A percentile compares a stretch with the other conserved stretches of the same genome.
These are phyloP conservation scores for Gyrodon lividus DNA, from an alignment of 768 basidiomycete species.

Conservation along the genomic window DNA sequence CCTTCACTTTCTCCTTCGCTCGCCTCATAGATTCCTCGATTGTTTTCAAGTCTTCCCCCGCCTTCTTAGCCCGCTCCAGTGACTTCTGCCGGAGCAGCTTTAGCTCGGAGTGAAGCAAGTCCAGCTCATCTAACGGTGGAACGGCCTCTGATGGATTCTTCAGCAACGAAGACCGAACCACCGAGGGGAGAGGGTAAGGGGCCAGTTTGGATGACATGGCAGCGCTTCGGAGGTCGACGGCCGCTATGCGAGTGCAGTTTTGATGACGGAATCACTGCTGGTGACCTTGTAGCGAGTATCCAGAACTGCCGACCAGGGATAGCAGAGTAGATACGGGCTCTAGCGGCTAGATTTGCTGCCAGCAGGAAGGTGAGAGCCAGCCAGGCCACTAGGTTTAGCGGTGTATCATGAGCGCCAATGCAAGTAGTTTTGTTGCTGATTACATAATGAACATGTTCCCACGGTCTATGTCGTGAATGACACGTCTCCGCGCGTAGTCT, in stretches of 20 bases:
- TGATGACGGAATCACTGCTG: constrained; percentile 11
- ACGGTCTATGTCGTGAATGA: constrained; percentile 10
- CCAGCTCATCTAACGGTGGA: constrained; percentile 72
- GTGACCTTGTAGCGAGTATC: constrained; percentile 8
- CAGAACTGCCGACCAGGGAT: constrained; percentile 18
- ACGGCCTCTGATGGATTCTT: constrained; percentile 63
- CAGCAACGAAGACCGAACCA: constrained; percentile 58
- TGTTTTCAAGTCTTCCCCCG: constrained; percentile 67
- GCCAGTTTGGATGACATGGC: constrained; percentile 64
- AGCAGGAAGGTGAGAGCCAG: constrained; percentile 24
- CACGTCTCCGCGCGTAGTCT: too few relatives aligned
- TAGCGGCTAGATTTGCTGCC: constrained; percentile 17
- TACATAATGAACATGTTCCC: constrained; percentile 27
- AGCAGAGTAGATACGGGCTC: constrained; percentile 6
- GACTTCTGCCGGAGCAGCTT: constrained; percentile 49
- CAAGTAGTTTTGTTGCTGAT: constrained; percentile 25
- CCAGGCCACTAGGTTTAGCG: constrained; percentile 24
- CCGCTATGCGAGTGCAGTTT: constrained; percentile 7
- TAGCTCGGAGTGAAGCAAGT: constrained; percentile 62
- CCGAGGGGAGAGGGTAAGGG: constrained; percentile 46
- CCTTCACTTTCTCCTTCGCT: constrained; percentile 73
- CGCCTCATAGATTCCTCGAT: constrained; percentile 76
- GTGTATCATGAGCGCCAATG: constrained; percentile 29
- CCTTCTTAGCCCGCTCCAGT: constrained; percentile 68
- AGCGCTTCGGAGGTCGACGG: constrained; percentile 20